phyloP scores from a whole-genome alignment of 2,329 filamentous ascomycete genomes.

The Penicillium sumatraense region DNA sequence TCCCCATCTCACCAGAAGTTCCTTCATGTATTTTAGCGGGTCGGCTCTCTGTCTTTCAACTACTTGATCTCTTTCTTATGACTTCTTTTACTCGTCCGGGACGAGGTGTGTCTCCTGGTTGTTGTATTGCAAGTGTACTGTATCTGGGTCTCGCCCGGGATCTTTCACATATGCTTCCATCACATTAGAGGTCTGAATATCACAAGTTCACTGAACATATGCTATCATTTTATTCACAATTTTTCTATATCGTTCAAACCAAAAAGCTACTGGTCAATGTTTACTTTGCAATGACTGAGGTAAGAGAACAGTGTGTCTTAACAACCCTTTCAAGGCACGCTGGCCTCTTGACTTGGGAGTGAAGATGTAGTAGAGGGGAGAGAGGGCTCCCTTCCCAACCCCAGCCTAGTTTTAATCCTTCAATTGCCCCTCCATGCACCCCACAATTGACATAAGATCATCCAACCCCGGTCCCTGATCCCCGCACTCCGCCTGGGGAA shows the following conservation, averaged over 20 bases:
- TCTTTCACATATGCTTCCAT: neutral
- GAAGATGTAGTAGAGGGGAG: too few species aligned
- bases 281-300: too few species aligned
- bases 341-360: too few species aligned
- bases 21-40: conserved; percentile 26
- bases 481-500: neutral
- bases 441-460: neutral
- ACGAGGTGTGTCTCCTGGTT: neutral
- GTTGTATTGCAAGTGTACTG: neutral
- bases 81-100: neutral
- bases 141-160: neutral
- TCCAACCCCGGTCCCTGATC: neutral
- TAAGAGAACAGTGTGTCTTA: too few species aligned
- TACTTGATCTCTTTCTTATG: neutral
- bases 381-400: neutral
- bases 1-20: neutral
- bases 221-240: neutral
- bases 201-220: neutral
- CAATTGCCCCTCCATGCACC: neutral
- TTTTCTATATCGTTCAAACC: too few species aligned
- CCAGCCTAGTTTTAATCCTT: neutral
- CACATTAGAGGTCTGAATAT: neutral
- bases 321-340: too few species aligned
- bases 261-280: neutral
- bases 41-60: conserved; percentile 11